Base-by-base conservation (phyloP, 306 rosid genomes). In the Gynostemma pentaphyllum region DNA sequence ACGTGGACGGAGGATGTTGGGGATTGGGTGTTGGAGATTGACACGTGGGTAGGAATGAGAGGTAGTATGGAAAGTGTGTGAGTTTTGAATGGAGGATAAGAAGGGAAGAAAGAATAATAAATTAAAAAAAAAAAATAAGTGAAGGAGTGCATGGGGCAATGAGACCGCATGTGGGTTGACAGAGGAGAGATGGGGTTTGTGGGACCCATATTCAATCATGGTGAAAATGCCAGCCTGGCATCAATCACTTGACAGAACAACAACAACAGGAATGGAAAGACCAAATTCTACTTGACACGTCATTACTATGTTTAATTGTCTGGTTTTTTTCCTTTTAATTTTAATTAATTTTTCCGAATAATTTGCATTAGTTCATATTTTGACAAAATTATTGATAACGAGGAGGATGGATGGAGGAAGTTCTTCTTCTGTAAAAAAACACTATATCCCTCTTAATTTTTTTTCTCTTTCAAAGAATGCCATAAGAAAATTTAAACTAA, bases 141-240 rank as follows among this genome's bases (percentile, higher is more conserved):
- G 70, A 67, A 26, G 70, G 81, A 72, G 78, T 76, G 91, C 87
- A 84, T 82, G 82, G 80, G 85, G 74, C 68, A 78, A 46, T 48
- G 89, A 73, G 84, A 74, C 41, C 54, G 83, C 88, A 83, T 83
- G 88, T 83, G 88, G 92, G 69, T 62, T 69, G 88, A 83, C 88
- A 85, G 86, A 76, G 74, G 44, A 68, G 73, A 74, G 13, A 30
- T 60, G 62, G 73, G 44, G 47, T 12, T 14, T 9, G 66, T 71
- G 86, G 94, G 84, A 18, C 81, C 90, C 79, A 70, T 72, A 12
- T 7, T 65, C 83, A 85, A 88, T 75, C 77, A 90, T 84, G 19
- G 34, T 32, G 10, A 28, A 50, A 76, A 72, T 77, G 94, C 96
- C 68, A 85, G 90, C 72, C 96, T 88, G 94, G 86, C 94, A 72